Percentiles rank a stretch among this genome's conserved stretches.
Evolutionary conservation across 108 stramenopile genomes (phyloP).

Genomic region (Skeletonema menzelii): DNA sequence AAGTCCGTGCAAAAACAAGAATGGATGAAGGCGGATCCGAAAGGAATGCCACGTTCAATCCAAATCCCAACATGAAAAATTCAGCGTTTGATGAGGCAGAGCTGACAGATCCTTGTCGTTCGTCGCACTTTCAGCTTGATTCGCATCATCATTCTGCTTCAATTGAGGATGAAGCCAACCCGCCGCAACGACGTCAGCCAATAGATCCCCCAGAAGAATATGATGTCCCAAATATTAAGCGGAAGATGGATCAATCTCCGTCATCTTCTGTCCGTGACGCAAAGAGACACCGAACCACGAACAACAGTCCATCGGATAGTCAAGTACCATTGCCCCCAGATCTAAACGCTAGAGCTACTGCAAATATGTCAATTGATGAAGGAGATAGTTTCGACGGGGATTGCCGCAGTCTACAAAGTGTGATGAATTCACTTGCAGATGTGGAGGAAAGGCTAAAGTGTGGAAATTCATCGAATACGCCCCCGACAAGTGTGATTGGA

Average conservation of each 20-base stretch:
- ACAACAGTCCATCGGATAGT: background rate
- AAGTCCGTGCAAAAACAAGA: background rate
- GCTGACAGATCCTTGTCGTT: background rate
- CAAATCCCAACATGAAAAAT: background rate
- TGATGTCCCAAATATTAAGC: background rate
- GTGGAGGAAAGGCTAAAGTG: background rate
- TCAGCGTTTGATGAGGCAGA: background rate
- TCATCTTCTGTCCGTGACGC: background rate
- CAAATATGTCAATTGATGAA: background rate
- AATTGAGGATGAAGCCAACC: background rate
- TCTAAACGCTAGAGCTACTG: background rate
- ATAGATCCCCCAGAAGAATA: slow-evolving; percentile 38
- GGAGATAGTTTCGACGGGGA: background rate
- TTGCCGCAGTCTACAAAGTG: background rate
- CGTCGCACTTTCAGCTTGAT: background rate
- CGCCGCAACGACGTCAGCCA: background rate
- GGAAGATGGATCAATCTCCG: background rate
- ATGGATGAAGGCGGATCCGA: background rate
- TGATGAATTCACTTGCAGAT: background rate
- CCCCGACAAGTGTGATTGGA: background rate
- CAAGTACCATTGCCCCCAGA: background rate
- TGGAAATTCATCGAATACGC: background rate
- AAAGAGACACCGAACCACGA: background rate
- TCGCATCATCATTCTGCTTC: too few species aligned
- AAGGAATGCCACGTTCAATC: background rate